A percentile compares a stretch with the other conserved stretches of the same genome.
Evolutionary conservation across 75 land plant species (phyloP).

Genomic region (Picea sitchensis): DNA sequence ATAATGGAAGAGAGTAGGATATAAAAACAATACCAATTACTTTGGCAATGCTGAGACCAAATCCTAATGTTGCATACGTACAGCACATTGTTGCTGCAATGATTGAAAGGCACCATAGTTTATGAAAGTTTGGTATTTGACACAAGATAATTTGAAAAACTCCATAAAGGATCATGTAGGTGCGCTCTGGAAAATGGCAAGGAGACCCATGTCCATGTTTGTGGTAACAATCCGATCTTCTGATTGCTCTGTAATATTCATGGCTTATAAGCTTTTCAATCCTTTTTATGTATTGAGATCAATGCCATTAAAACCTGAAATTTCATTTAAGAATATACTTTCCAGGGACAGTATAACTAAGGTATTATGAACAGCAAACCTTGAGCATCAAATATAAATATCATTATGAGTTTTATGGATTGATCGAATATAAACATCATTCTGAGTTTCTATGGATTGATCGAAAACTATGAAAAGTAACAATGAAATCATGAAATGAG

Average conservation of each 20-base stretch:
- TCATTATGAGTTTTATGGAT: no score
- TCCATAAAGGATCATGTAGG: slow-evolving; percentile 24
- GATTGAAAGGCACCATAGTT: slow-evolving; percentile 23
- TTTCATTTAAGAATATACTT: no score
- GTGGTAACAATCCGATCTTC: slow-evolving; percentile 21
- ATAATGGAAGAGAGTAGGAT: not conserved
- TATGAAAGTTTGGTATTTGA: slow-evolving; percentile 21
- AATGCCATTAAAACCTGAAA: no score
- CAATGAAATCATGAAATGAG: no score
- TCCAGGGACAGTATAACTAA: no score
- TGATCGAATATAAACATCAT: no score
- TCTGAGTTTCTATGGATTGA: no score
- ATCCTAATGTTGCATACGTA: slow-evolving; percentile 18
- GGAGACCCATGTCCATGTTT: slow-evolving; percentile 10
- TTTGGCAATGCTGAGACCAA: slow-evolving; percentile 20
- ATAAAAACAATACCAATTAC: not conserved
- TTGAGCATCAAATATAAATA: no score
- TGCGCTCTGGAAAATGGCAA: slow-evolving; percentile 11
- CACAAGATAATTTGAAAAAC: slow-evolving; percentile 15
- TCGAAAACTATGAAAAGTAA: no score
- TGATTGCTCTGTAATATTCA: slow-evolving; percentile 22
- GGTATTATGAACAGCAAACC: no score
- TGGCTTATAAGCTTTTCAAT: no score
- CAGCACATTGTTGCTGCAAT: slow-evolving; percentile 28
- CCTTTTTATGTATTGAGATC: no score